These are phyloP conservation scores for Ruellia speciosa DNA, from an alignment of 305 asterid genomes.

Conservation along the genomic window DNA sequence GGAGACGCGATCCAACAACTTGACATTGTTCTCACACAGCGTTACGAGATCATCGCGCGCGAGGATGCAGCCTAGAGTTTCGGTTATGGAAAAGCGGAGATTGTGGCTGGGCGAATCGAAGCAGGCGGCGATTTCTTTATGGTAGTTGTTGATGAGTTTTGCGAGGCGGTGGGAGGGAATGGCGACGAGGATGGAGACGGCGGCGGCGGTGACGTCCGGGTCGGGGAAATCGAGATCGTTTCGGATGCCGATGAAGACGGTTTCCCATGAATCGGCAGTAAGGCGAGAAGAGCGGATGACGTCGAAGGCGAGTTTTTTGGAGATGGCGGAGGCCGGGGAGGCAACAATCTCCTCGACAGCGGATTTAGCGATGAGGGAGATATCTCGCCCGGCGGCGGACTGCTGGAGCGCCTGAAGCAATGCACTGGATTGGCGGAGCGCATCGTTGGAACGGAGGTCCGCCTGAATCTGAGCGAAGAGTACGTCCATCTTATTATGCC, in stretches of 20 bases:
- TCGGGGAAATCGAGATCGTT: constrained; percentile 89
- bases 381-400: constrained; percentile 86
- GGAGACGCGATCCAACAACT: constrained; percentile 78
- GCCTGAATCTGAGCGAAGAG: constrained; percentile 95
- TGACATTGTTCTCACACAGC: constrained; percentile 71
- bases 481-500: constrained; percentile 42
- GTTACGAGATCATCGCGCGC: constrained; percentile 92
- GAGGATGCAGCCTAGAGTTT: constrained; percentile 84
- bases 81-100: constrained; percentile 79
- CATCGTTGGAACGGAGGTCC: constrained; percentile 90
- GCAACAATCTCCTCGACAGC: constrained; percentile 97
- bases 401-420: constrained; percentile 88
- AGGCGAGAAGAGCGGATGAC: constrained; percentile 82
- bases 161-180: constrained; percentile 83
- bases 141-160: constrained; percentile 64
- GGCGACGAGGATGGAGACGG: constrained; percentile 81
- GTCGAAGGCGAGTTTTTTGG: constrained; percentile 89
- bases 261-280: constrained; percentile 83
- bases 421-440: constrained; percentile 83
- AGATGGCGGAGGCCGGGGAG: constrained; percentile 88
- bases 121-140: constrained; percentile 70
- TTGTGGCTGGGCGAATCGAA: constrained; percentile 77
- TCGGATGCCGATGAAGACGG: constrained; percentile 64
- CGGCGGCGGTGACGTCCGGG: constrained; percentile 93
- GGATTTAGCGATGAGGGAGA: constrained; percentile 75